Evolutionary conservation across 164 flowering plant species (phyloP).

Genomic region (Aristolochia fimbriata): DNA sequence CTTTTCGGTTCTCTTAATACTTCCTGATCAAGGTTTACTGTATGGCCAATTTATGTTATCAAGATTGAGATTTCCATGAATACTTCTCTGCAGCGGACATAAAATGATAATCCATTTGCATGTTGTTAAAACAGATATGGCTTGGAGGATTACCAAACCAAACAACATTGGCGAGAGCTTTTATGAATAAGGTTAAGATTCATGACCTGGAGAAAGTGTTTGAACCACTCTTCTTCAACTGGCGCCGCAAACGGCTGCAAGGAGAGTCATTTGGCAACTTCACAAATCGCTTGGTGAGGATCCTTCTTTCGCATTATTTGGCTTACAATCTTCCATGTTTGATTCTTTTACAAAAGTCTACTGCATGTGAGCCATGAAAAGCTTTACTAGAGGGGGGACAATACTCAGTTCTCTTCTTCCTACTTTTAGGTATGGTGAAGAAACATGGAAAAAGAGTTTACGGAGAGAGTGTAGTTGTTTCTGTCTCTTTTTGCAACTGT

Average conservation of each 20-base stretch:
- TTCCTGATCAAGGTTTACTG: background rate
- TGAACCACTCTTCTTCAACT: slow-evolving; percentile 75
- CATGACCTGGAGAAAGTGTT: slow-evolving; percentile 92
- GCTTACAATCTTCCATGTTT: background rate
- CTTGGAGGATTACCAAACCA: slow-evolving; percentile 94
- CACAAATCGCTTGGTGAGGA: slow-evolving; percentile 67
- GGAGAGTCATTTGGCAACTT: slow-evolving; percentile 92
- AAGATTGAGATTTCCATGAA: background rate
- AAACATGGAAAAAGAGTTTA: too few species aligned
- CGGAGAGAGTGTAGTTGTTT: too few species aligned
- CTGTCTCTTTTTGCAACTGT: too few species aligned
- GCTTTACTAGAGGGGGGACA: too few species aligned
- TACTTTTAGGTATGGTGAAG: too few species aligned
- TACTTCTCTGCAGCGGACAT: background rate
- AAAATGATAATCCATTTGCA: background rate
- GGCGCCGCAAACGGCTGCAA: slow-evolving; percentile 54
- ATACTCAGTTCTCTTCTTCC: too few species aligned
- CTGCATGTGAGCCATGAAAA: background rate
- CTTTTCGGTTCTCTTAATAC: background rate
- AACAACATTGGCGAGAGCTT: slow-evolving; percentile 51
- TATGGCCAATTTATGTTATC: background rate
- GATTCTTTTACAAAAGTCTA: background rate
- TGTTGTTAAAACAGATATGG: slow-evolving; percentile 55
- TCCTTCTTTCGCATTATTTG: background rate
- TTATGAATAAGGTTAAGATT: slow-evolving; percentile 85